Base-by-base conservation (phyloP, 495 filamentous ascomycete genomes). In the Penicillium arizonense region DNA sequence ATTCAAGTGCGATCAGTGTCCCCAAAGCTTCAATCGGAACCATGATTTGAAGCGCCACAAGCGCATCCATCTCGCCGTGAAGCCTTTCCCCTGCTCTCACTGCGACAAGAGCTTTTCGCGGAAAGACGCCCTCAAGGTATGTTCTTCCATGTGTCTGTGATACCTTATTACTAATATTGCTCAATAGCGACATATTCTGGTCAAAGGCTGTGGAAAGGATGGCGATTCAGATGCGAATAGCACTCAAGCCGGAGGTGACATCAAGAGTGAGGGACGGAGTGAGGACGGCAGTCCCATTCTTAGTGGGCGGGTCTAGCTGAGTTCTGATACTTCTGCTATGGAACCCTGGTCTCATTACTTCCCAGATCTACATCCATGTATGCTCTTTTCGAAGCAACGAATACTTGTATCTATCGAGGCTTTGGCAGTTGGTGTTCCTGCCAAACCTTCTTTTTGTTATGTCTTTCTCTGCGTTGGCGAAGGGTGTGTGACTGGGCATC, bases 101-200 rank as follows among this genome's bases (percentile, higher is more conserved):
- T 98, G 94, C 63, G 91, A 96, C 30, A 98, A 97, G 82, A 94
- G 90, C 69, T 98, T 98, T 59, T 96, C 90, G 16, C 76, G 94
- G 36, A 98, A 97, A 68, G 94, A 98, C 77, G 94, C 94, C 16
- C 77, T 98, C 12, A 98, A 98, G 88, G 94, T 97, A 62, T 53
- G 79, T 44, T 52, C 18, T 46, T 37, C 12, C 16, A 36, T 44
- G 26, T 47, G 55, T 45, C 10, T 50, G 55, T 43, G 11, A 5
- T 33, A 14, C 13, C 20, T 4, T 18, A 13, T 9, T 18, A 46
- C 63, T 67, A 53, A 66, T 50, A 10, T 24, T 12, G 5, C 3
- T 13, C 39, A 3, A n/a, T 59, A 97, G 93, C 81, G 93, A 61
- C 94, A 97, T 76, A 85, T 89, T 38, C 82, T 97, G 8, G 93